Evolutionary conservation across 495 filamentous ascomycete species (phyloP).

Genomic region (Aspergillus sclerotioniger): DNA sequence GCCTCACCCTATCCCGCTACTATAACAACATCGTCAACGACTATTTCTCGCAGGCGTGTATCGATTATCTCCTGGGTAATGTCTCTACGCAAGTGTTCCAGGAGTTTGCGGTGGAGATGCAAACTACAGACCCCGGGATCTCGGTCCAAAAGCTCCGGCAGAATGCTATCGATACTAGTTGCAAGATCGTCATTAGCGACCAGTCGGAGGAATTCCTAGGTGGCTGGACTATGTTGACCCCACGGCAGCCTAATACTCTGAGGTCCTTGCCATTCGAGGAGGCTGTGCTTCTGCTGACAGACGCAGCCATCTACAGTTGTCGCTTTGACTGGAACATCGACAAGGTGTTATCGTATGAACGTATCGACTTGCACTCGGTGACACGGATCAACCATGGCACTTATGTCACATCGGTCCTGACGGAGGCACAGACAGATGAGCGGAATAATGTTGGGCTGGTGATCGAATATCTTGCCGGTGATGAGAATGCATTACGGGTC

Average conservation of each 20-base stretch:
- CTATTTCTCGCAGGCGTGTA: conserved; percentile 90
- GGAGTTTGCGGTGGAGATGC: conserved; percentile 88
- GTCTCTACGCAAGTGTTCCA: conserved; percentile 78
- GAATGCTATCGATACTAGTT: conserved; percentile 81
- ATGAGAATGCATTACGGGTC: conserved; percentile 63
- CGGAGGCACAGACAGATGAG: conserved; percentile 69
- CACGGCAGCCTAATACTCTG: conserved; percentile 62
- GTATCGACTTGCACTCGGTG: conserved; percentile 74
- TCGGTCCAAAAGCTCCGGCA: conserved; percentile 79
- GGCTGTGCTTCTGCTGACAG: conserved; percentile 79
- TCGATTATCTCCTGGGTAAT: conserved; percentile 92
- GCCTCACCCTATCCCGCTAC: conserved; percentile 69
- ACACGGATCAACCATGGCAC: conserved; percentile 70
- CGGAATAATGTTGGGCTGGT: conserved; percentile 78
- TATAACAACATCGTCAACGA: conserved; percentile 88
- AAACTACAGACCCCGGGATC: conserved; percentile 81
- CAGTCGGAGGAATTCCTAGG: conserved; percentile 76
- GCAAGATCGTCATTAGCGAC: conserved; percentile 81
- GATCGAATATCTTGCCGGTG: conserved; percentile 68
- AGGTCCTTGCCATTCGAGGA: conserved; percentile 75
- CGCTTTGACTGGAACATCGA: conserved; percentile 90
- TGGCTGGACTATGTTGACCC: conserved; percentile 78
- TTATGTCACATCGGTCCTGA: conserved; percentile 85
- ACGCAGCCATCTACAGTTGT: conserved; percentile 79
- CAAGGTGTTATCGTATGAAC: conserved; percentile 85